Conservation (phyloP, 805 yeast genomes). For the Millerozyma miso region DNA sequence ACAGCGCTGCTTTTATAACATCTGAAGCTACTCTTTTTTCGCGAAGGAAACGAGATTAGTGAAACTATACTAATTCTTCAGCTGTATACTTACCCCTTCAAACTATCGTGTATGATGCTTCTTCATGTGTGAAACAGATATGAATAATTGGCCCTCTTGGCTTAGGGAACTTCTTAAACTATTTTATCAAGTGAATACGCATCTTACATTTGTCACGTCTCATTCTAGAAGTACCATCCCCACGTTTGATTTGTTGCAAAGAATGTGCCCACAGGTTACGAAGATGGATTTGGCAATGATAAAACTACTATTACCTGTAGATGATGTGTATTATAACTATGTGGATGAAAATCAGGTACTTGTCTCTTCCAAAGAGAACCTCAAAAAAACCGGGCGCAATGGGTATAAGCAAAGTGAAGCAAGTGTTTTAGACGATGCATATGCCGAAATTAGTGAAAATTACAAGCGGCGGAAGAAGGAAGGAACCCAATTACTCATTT, state of each 20-base stretch:
- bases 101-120: background rate
- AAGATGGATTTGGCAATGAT: constrained; percentile 62
- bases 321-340: constrained; percentile 61
- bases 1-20: too few relatives aligned
- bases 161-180: constrained; percentile 13
- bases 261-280: constrained; percentile 28
- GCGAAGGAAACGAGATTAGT: too few relatives aligned
- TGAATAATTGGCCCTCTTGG: constrained; percentile 5
- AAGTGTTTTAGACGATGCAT: constrained; percentile 42
- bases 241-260: constrained; percentile 25
- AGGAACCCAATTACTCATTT: constrained; percentile 56
- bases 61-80: too few relatives aligned
- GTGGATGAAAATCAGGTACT: constrained; percentile 70
- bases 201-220: constrained; percentile 35
- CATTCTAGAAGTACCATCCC: constrained; percentile 33
- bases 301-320: constrained; percentile 59
- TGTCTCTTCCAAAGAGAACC: constrained; percentile 41
- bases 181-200: constrained; percentile 32
- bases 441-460: constrained; percentile 51
- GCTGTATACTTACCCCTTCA: too few relatives aligned
- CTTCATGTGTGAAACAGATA: background rate
- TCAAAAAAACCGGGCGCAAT: constrained; percentile 29
- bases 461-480: constrained; percentile 19
- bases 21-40: too few relatives aligned
- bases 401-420: constrained; percentile 33